Base-by-base conservation (phyloP, 495 filamentous ascomycete genomes). In the Pseudotulostoma volvatum region DNA sequence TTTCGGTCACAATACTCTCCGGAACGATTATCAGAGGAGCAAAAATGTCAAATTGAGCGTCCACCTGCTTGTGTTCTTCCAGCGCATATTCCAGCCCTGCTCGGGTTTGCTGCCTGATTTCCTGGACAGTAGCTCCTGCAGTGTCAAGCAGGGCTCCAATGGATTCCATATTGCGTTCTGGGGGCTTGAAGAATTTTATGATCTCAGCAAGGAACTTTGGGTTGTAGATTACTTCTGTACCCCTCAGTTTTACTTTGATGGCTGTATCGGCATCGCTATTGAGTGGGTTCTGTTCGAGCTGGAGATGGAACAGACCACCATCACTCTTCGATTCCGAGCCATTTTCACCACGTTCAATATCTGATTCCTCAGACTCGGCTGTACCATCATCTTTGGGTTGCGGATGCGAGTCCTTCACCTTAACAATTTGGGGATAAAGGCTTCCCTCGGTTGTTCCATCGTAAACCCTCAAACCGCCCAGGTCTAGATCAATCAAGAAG, bases 121-220 rank as follows among this genome's bases (percentile, higher is more conserved):
- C 87, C 57, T 96, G 84, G 1, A 97, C 88, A 0, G 88, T 96
- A 19, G 85, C 86, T 13, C 90, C 87, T 16, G 90, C 90, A 14
- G 82, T 83, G 52, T 97, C 90, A 69, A 97, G 75, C 34, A 97
- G 66, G 17, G 88, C 90, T 5, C 77, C 79, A 48, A 97, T 93
- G 15, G 88, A 95, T 55, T 97, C 90, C 90, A 96, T 94, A 54
- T 97, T 92, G 41, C 84, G 70, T 55, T 94, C 83, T 1, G 90
- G 92, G 3, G 90, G 90, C 39, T 87, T 80, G 65, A 97, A 96
- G 63, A 97, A 97, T 41, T 81, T 81, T 37, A 76, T 81, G 19
- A 95, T 76, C 33, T 85, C 85, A 16, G 93, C 76, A 2, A 96
- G 60, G 45, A 96, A 93, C 42, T 74, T 78, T 11, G 90, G 90